Percentiles rank a stretch among this genome's conserved stretches.
phyloP scores from a whole-genome alignment of 306 rosid species.

The Boehmeria nivea region DNA sequence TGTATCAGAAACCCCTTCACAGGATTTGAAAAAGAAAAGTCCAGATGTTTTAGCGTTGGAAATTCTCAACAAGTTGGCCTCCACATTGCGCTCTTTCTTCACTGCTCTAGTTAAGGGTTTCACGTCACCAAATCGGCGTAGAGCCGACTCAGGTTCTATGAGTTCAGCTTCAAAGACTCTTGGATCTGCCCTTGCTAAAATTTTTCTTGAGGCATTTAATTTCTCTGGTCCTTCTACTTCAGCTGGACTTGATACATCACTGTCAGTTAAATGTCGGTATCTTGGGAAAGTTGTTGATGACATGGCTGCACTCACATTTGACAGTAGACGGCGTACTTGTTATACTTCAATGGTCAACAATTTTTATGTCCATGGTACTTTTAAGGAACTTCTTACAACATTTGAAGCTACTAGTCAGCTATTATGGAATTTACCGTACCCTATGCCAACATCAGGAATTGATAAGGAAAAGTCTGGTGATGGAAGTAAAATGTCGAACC shows the following conservation, averaged over 20 bases:
- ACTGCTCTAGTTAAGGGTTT: conserved; percentile 92
- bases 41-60: conserved; percentile 78
- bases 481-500: conserved; percentile 59
- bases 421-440: conserved; percentile 72
- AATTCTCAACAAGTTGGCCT: conserved; percentile 78
- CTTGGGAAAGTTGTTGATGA: conserved; percentile 94
- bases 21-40: conserved; percentile 88
- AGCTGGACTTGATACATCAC: conserved; percentile 52
- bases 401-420: conserved; percentile 97
- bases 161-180: conserved; percentile 83
- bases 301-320: conserved; percentile 80
- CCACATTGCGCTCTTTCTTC: conserved; percentile 81
- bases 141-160: conserved; percentile 77
- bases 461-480: conserved; percentile 61
- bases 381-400: conserved; percentile 85
- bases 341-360: conserved; percentile 76
- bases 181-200: conserved; percentile 81
- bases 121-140: conserved; percentile 85
- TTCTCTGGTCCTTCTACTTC: conserved; percentile 73
- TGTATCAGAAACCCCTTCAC: conserved; percentile 56
- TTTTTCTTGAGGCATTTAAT: conserved; percentile 81
- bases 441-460: conserved; percentile 46
- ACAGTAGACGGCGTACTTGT: conserved; percentile 82
- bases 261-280: conserved; percentile 90
- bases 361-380: conserved; percentile 91